These are phyloP conservation scores for Athelia psychrophila DNA, from an alignment of 1,284 basidiomycete genomes.

Conservation along the genomic window DNA sequence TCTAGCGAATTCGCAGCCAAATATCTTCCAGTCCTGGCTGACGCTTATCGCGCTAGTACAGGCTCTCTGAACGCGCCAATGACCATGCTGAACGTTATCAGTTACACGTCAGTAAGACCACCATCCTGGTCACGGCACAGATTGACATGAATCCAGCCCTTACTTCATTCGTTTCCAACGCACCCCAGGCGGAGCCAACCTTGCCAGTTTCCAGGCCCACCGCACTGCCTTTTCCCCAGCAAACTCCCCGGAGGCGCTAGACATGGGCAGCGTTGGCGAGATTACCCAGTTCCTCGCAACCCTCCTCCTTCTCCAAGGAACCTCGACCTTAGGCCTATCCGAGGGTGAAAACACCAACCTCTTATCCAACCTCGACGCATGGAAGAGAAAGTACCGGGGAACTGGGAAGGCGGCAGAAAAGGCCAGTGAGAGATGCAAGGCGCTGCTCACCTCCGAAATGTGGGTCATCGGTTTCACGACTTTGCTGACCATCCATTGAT, in stretches of 20 bases:
- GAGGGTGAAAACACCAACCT: conserved; percentile 26
- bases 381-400: conserved; percentile 22
- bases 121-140: neutral
- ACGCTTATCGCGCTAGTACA: conserved; percentile 23
- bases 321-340: conserved; percentile 17
- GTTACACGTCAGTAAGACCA: conserved; percentile 27
- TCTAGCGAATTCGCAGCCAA: conserved; percentile 37
- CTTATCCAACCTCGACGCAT: conserved; percentile 25
- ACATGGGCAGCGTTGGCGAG: conserved; percentile 25
- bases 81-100: conserved; percentile 29
- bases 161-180: conserved; percentile 37
- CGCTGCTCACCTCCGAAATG: conserved; percentile 24
- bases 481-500: conserved; percentile 1
- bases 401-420: conserved; percentile 24
- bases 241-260: conserved; percentile 9
- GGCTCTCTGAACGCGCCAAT: conserved; percentile 21
- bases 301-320: conserved; percentile 35
- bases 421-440: conserved; percentile 31
- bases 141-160: conserved; percentile 20
- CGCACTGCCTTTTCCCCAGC: conserved; percentile 23
- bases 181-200: conserved; percentile 23
- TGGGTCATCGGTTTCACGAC: conserved; percentile 12
- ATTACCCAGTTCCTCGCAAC: conserved; percentile 38
- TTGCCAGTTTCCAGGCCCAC: conserved; percentile 32
- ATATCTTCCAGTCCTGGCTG: conserved; percentile 30